Evolutionary conservation across 1,139 yeast species (phyloP).

Genomic region (Sugiyamaella paludigena): DNA sequence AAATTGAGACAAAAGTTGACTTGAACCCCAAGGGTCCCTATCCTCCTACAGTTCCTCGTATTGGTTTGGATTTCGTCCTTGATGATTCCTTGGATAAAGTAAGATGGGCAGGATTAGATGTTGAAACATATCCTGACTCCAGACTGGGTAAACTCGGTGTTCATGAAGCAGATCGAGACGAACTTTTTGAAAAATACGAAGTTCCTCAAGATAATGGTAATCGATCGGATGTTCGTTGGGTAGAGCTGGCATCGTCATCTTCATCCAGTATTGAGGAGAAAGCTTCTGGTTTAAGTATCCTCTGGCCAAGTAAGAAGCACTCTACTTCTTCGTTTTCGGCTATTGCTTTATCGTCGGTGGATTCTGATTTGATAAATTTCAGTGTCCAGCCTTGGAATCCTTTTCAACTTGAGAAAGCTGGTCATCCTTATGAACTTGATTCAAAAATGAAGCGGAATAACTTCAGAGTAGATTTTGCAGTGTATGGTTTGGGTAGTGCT

Average conservation of each 20-base stretch:
- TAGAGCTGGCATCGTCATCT: slow-evolving; percentile 10
- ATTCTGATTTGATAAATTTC: slow-evolving; percentile 21
- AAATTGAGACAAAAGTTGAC: slow-evolving; percentile 16
- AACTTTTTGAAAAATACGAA: slow-evolving; percentile 35
- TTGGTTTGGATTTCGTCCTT: slow-evolving; percentile 32
- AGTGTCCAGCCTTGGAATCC: slow-evolving; percentile 30
- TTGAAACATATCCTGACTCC: slow-evolving; percentile 40
- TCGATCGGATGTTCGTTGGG: slow-evolving; percentile 38
- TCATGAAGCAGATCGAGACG: slow-evolving; percentile 20
- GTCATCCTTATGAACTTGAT: slow-evolving; percentile 36
- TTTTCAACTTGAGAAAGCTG: slow-evolving; percentile 32
- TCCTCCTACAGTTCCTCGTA: slow-evolving; percentile 28
- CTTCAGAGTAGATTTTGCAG: slow-evolving; percentile 37
- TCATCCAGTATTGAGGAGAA: too few species aligned
- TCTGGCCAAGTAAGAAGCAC: too few species aligned
- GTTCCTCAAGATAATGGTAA: slow-evolving; percentile 43
- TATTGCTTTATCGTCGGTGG: neutral
- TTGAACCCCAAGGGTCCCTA: slow-evolving; percentile 25
- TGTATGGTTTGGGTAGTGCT: slow-evolving; percentile 41
- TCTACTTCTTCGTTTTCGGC: slow-evolving; percentile 11
- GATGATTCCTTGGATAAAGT: slow-evolving; percentile 24
- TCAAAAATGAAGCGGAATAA: slow-evolving; percentile 24
- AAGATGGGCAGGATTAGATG: slow-evolving; percentile 41
- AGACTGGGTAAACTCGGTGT: slow-evolving; percentile 34
- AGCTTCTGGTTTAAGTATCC: too few species aligned